Evolutionary conservation across 1,284 basidiomycete genomes (phyloP), one percentile per base, ranked within the genome.

Genomic region (Sporisorium scitamineum): DNA sequence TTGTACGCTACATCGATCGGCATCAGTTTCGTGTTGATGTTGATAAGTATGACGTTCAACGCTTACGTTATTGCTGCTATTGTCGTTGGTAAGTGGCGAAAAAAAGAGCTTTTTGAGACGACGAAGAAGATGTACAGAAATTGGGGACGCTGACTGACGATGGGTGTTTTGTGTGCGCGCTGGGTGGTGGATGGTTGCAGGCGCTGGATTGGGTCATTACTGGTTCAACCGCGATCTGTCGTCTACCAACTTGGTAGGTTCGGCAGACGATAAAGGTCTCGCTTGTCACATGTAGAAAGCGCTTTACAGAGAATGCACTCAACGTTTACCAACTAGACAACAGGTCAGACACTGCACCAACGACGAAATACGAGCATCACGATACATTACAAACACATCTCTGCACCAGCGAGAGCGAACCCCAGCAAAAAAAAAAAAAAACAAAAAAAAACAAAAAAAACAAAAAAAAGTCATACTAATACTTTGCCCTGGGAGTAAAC

Each of bases 41-140:
- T 82, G 26, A 63, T 81, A 0, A 69, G 70, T 20, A 82, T 82
- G 81, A 79, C 80, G 2, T 82, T 81, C 62, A 82, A 82, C 54
- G 71, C 67, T 0, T 82, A 53, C 32, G 41, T 82, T 11, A 73
- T 80, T 14, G 62, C 29, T 5, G 77, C 72, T 2, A 79, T 82
- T 42, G 72, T 82, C 5, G 20, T 55, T 6, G 80, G 80, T 77
- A 68, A 64, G 72, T 58, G 1, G 32, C 3, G 9, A n/a, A 8
- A n/a, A n/a, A n/a, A n/a, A n/a, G n/a, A n/a, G n/a, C n/a, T 16
- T 44, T 24, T 8, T 24, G 11, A 37, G 6, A 22, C 11, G 20
- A 24, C 34, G 27, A 42, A 45, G 9, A 45, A 22, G 24, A 24
- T 2, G 44, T 14, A 42, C 22, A n/a, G 32, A n/a, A n/a, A n/a